Conservation (phyloP, 441 rosid species). For the Capsella rubella region DNA sequence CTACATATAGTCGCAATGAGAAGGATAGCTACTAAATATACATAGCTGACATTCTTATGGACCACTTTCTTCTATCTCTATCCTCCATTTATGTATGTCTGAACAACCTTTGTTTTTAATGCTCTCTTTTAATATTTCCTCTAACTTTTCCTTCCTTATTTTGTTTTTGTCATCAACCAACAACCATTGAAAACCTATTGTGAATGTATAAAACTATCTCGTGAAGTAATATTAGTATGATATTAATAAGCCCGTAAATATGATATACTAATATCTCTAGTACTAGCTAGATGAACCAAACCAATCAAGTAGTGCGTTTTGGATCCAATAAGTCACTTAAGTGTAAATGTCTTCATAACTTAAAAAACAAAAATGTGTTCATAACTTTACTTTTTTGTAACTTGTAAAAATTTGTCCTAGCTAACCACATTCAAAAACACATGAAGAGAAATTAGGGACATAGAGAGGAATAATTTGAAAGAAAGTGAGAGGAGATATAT, state of each 20-base stretch:
- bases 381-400: too few relatives aligned
- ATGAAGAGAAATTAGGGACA: conserved; percentile 7
- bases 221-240: conserved; percentile 4
- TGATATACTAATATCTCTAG: background rate
- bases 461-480: conserved; percentile 32
- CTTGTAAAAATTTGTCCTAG: too few relatives aligned
- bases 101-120: conserved; percentile 36
- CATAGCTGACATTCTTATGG: conserved; percentile 41
- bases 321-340: too few relatives aligned
- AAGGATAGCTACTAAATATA: background rate
- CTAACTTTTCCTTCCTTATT: conserved; percentile 27
- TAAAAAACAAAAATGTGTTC: too few relatives aligned
- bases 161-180: background rate
- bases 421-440: too few relatives aligned
- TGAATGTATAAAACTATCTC: background rate
- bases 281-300: background rate
- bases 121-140: conserved; percentile 33
- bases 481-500: conserved; percentile 33
- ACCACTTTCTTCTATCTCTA: conserved; percentile 35
- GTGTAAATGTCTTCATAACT: too few relatives aligned
- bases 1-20: background rate
- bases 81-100: conserved; percentile 36
- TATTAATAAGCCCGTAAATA: background rate
- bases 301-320: too few relatives aligned
- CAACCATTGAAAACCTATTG: background rate